phyloP scores from a whole-genome alignment of 495 filamentous ascomycete genomes.

The Xylaria venustula region DNA sequence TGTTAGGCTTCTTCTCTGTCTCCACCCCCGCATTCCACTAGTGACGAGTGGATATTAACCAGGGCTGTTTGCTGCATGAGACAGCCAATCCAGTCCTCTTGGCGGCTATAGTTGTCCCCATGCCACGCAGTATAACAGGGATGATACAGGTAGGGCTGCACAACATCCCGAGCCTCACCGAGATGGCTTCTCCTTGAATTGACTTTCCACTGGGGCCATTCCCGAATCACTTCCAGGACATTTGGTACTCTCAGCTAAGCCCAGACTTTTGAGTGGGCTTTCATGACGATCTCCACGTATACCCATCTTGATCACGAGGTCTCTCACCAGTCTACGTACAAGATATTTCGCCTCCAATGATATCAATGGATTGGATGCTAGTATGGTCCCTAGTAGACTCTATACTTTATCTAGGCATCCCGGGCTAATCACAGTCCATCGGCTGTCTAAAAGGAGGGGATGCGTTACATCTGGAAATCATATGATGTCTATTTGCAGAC shows the following conservation, averaged over 20 bases:
- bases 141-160: conserved; percentile 21
- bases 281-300: too few relatives aligned
- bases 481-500: conserved; percentile 23
- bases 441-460: conserved; percentile 4
- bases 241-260: too few relatives aligned
- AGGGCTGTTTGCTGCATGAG: background rate
- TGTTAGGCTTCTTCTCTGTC: background rate
- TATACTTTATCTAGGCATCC: background rate
- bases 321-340: too few relatives aligned
- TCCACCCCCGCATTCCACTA: conserved; percentile 19
- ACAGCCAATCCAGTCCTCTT: conserved; percentile 10
- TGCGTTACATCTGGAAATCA: conserved; percentile 32
- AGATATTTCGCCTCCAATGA: too few relatives aligned
- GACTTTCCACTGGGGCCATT: too few relatives aligned
- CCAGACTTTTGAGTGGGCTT: too few relatives aligned
- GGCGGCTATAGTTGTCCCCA: conserved; percentile 6
- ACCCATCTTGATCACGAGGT: too few relatives aligned
- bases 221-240: too few relatives aligned
- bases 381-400: too few relatives aligned
- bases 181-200: conserved; percentile 10
- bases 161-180: conserved; percentile 35
- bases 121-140: too few relatives aligned
- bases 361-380: too few relatives aligned
- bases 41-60: background rate
- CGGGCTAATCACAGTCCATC: background rate